Evolutionary conservation across 108 stramenopile species (phyloP), one percentile per base, ranked within the genome.

Genomic region (Stephanodiscus minutulus): DNA sequence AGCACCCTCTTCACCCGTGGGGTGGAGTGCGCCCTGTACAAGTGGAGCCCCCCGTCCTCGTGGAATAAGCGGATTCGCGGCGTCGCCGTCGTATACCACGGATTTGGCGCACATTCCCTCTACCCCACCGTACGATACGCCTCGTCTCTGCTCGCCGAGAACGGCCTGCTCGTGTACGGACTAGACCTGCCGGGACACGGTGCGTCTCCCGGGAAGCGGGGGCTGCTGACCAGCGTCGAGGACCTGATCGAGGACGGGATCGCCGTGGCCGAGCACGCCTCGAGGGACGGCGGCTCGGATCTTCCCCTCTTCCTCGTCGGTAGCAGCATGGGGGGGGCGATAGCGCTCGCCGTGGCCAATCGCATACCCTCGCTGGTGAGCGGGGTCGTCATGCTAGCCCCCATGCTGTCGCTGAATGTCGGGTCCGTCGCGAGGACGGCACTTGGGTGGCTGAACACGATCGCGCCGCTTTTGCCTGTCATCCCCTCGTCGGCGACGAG

Each of bases 101-200:
- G 93, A n/a, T 90, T 91, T 54, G 62, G 85, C 10, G 90, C 93
- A 0, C 93, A 91, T 66, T 86, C 86, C 25, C 68, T 62, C 13
- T 94, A 88, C 65, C 92, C 92, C 5, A 94, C 92, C 1, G 92
- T 94, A 0, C 70, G 82, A 10, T 91, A 89, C 64, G 92, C 88
- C 0, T 88, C 92, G 11, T 80, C 86, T 39, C 74, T 91, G 10
- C 66, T 94, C 15, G 79, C 88, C 20, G 65, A 78, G 35, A 82
- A 63, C 44, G 80, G 82, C 6, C 86, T 81, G 66, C 47, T 68
- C 22, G 90, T 91, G 17, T 76, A 88, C 33, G 86, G 86, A 1
- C 67, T 80, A 3, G 93, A 94, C 60, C 61, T 94, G 47, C 90
- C 87, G 0, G 90, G 93, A 20, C 93, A 91, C 67, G 93, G 93